These are phyloP conservation scores for Beauveria medogensis DNA, from an alignment of 2,329 filamentous ascomycete species.

Conservation along the genomic window DNA sequence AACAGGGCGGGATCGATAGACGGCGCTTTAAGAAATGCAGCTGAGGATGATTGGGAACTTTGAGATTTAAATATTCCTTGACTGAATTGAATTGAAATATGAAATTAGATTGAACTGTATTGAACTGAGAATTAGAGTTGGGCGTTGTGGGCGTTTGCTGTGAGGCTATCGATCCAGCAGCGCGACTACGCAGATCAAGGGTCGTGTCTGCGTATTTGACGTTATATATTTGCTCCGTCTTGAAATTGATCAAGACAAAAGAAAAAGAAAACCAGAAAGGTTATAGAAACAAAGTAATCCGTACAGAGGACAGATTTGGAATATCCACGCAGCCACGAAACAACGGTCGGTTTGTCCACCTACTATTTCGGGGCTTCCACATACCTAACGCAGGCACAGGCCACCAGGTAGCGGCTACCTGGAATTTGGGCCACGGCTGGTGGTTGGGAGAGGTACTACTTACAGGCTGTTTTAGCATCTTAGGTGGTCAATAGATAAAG, in stretches of 20 bases:
- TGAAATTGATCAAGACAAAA: not conserved
- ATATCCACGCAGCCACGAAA: not conserved
- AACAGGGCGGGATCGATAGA: slow-evolving; percentile 7
- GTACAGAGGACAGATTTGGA: not conserved
- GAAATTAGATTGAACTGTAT: not conserved
- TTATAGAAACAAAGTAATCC: too few species aligned
- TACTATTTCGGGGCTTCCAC: not conserved
- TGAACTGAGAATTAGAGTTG: not conserved
- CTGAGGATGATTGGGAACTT: not conserved
- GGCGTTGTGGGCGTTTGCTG: not conserved
- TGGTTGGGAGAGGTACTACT: not conserved
- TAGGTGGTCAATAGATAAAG: too few species aligned
- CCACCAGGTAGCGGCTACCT: not conserved
- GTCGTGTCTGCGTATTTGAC: not conserved
- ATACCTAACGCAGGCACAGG: not conserved
- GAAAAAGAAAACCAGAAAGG: not conserved
- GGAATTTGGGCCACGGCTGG: not conserved
- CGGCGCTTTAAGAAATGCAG: not conserved
- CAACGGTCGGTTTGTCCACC: not conserved
- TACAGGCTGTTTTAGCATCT: not conserved
- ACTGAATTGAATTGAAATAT: not conserved
- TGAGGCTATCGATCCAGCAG: not conserved
- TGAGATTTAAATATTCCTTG: not conserved
- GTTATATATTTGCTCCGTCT: not conserved
- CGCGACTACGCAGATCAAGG: not conserved